phyloP scores from a whole-genome alignment of 23 red algal genomes.

The Cyanidiococcus yangmingshanensis region DNA sequence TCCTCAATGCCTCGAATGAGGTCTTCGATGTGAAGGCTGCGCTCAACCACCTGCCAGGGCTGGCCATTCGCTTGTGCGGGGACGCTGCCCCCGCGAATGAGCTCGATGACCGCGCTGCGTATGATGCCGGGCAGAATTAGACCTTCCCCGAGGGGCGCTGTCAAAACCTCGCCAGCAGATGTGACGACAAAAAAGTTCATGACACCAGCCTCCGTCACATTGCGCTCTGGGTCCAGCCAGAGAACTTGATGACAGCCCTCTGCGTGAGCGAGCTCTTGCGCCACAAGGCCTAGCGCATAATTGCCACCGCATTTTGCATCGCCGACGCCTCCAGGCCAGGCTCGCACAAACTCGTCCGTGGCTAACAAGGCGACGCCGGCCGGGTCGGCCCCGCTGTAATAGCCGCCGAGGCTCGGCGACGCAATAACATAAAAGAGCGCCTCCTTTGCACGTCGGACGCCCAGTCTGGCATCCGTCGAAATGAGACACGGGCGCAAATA shows the following conservation, averaged over 20 bases:
- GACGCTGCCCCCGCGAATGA: neutral
- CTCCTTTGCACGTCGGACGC: neutral
- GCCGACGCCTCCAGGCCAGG: constrained; percentile 12
- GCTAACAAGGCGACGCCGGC: constrained; percentile 14
- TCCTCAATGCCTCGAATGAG: neutral
- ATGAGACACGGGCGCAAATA: constrained; percentile 20
- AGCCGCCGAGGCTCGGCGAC: constrained; percentile 5
- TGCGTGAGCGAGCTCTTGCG: constrained; percentile 5
- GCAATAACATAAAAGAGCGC: constrained; percentile 19
- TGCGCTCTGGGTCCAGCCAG: neutral
- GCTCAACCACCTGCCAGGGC: neutral
- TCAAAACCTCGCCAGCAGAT: neutral
- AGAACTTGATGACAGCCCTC: constrained; percentile 20
- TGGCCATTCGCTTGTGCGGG: neutral
- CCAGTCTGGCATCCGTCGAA: constrained; percentile 19
- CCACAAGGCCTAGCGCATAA: constrained; percentile 12
- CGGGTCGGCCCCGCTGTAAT: neutral
- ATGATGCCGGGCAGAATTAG: constrained; percentile 20
- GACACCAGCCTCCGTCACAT: constrained; percentile 11
- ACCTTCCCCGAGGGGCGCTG: neutral
- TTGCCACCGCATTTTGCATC: constrained; percentile 16
- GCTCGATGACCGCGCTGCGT: constrained; percentile 17
- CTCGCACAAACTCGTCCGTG: constrained; percentile 2
- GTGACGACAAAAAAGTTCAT: constrained; percentile 29
- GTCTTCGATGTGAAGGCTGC: neutral